Evolutionary conservation across 2,329 filamentous ascomycete species (phyloP).

Genomic region (Endoconidiophora laricicola): DNA sequence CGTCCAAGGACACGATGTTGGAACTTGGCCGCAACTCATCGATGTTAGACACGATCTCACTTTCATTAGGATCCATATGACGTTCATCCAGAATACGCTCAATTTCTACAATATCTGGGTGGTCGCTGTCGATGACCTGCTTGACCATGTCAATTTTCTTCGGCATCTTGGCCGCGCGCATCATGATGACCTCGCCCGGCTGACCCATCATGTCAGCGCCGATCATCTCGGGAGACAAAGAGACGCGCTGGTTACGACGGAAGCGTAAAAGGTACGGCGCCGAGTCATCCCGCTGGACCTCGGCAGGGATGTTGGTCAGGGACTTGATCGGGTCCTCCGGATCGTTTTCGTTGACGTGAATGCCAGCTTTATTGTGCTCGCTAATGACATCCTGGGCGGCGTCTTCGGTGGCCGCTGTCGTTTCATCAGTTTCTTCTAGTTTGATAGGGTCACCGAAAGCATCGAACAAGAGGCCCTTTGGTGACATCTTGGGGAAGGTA

Average conservation of each 20-base stretch:
- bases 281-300: slow-evolving; percentile 4
- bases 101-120: slow-evolving; percentile 18
- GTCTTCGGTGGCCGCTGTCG: too few relatives aligned
- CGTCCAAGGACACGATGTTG: slow-evolving; percentile 21
- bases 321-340: slow-evolving; percentile 2
- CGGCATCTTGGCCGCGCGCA: slow-evolving; percentile 21
- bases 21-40: slow-evolving; percentile 30
- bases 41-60: slow-evolving; percentile 29
- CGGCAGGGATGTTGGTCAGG: neutral
- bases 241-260: slow-evolving; percentile 7
- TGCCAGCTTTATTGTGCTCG: neutral
- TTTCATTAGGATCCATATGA: slow-evolving; percentile 16
- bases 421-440: neutral
- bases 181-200: slow-evolving; percentile 29
- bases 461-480: slow-evolving; percentile 11
- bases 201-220: slow-evolving; percentile 21
- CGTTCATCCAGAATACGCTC: slow-evolving; percentile 19
- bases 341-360: neutral
- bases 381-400: neutral
- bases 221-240: slow-evolving; percentile 14
- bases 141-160: slow-evolving; percentile 2
- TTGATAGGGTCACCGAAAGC: neutral
- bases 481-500: slow-evolving; percentile 1
- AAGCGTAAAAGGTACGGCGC: neutral
- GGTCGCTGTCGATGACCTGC: slow-evolving; percentile 10